A percentile compares a stretch with the other conserved stretches of the same genome.
These are phyloP conservation scores for Chalciporus piperatoides DNA, from an alignment of 1,284 basidiomycete species.

Conservation along the genomic window DNA sequence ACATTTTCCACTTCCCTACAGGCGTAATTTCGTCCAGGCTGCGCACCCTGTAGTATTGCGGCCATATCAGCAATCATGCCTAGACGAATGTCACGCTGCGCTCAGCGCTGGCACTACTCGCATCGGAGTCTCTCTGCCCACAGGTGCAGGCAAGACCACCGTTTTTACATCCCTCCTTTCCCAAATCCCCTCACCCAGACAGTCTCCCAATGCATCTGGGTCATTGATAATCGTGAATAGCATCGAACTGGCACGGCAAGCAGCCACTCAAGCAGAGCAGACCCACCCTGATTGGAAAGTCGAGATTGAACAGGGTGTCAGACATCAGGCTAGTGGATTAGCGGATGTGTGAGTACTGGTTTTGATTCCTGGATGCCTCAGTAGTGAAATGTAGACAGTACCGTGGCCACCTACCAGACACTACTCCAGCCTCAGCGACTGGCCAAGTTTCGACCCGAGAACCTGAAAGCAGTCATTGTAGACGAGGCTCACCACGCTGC, in stretches of 20 bases:
- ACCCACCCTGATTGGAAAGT: slow-evolving; percentile 75
- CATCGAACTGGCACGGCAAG: slow-evolving; percentile 85
- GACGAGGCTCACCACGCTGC: slow-evolving; percentile 97
- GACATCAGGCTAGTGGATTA: slow-evolving; percentile 70
- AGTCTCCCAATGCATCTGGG: slow-evolving; percentile 45
- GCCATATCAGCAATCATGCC: slow-evolving; percentile 88
- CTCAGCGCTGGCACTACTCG: slow-evolving; percentile 61
- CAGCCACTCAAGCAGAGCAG: slow-evolving; percentile 67
- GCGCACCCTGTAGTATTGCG: slow-evolving; percentile 46
- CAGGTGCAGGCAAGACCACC: slow-evolving; percentile 91
- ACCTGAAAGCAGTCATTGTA: slow-evolving; percentile 81
- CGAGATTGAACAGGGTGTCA: slow-evolving; percentile 88
- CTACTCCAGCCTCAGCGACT: slow-evolving; percentile 65
- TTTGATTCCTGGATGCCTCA: not conserved
- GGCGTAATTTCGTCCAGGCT: slow-evolving; percentile 11
- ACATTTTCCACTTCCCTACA: not conserved
- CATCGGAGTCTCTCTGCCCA: slow-evolving; percentile 91
- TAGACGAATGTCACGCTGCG: slow-evolving; percentile 75
- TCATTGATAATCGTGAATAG: slow-evolving; percentile 86
- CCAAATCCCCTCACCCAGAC: slow-evolving; percentile 45
- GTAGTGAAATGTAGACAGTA: slow-evolving; percentile 43
- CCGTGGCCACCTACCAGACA: slow-evolving; percentile 93
- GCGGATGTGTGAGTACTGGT: slow-evolving; percentile 74
- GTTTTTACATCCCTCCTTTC: slow-evolving; percentile 83
- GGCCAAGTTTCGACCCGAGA: slow-evolving; percentile 73